Evolutionary conservation across 2,329 filamentous ascomycete genomes (phyloP).

Genomic region (Xylaria digitata): DNA sequence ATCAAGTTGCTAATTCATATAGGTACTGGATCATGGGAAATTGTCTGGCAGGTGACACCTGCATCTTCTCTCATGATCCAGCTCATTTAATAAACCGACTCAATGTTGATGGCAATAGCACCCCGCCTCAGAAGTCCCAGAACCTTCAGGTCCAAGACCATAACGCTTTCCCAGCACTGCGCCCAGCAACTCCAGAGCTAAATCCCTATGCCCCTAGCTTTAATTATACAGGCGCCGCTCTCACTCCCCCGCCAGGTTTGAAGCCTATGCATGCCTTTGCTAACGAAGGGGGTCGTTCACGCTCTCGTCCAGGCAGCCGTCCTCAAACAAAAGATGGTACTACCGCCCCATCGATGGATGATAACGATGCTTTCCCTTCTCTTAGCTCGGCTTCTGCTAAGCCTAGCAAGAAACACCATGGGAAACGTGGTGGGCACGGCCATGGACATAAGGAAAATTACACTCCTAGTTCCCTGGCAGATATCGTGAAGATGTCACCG

Average conservation of each 20-base stretch:
- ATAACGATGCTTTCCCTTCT: slow-evolving; percentile 94
- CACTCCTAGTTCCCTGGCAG: slow-evolving; percentile 82
- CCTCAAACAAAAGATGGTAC: slow-evolving; percentile 73
- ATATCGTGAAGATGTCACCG: slow-evolving; percentile 95
- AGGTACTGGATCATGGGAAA: slow-evolving; percentile 98
- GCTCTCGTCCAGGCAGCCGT: slow-evolving; percentile 86
- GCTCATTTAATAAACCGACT: slow-evolving; percentile 86
- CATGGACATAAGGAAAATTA: slow-evolving; percentile 75
- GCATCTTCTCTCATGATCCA: slow-evolving; percentile 97
- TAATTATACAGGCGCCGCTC: slow-evolving; percentile 64
- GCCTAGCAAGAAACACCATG: slow-evolving; percentile 89
- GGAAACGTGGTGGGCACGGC: slow-evolving; percentile 86
- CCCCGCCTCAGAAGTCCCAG: slow-evolving; percentile 72
- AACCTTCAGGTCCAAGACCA: slow-evolving; percentile 85
- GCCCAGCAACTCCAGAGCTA: slow-evolving; percentile 69
- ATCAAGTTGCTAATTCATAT: slow-evolving; percentile 30
- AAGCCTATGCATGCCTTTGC: slow-evolving; percentile 68
- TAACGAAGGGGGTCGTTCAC: slow-evolving; percentile 73
- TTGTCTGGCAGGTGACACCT: slow-evolving; percentile 91
- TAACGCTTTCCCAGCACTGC: slow-evolving; percentile 84
- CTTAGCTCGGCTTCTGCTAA: slow-evolving; percentile 81
- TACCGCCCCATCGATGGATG: slow-evolving; percentile 82
- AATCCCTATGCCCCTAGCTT: slow-evolving; percentile 63
- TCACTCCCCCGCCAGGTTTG: slow-evolving; percentile 77
- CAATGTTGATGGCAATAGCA: slow-evolving; percentile 74